Conservation (phyloP, 176 grass and related monocot species). For the Dendrocalamus sinicus region DNA sequence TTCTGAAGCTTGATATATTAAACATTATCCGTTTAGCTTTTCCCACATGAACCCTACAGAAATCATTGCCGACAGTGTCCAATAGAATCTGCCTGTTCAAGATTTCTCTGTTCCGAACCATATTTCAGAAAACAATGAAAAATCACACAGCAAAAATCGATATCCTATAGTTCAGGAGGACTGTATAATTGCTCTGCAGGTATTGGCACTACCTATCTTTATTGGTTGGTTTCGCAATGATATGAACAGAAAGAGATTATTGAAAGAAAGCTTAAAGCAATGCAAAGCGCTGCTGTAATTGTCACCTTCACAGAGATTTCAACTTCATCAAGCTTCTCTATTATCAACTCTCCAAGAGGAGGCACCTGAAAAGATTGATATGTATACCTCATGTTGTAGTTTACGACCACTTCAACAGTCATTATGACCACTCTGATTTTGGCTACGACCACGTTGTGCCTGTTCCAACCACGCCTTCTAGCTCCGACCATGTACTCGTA, state of each 20-base stretch:
- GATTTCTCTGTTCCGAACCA: background rate
- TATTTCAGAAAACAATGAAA: background rate
- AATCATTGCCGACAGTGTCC: background rate
- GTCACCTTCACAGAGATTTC: slow-evolving; percentile 64
- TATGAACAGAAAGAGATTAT: background rate
- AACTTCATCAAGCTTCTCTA: slow-evolving; percentile 68
- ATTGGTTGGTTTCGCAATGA: background rate
- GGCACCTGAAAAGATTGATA: slow-evolving; percentile 46
- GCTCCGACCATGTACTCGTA: no score
- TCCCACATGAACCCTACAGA: background rate
- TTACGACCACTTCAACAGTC: no score
- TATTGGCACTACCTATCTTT: background rate
- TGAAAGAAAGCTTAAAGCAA: background rate
- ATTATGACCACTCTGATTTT: no score
- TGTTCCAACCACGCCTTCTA: no score
- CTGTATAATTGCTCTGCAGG: background rate
- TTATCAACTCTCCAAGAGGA: slow-evolving; percentile 54
- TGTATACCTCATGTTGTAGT: background rate
- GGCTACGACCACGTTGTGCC: no score
- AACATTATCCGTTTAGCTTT: background rate
- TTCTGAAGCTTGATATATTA: background rate
- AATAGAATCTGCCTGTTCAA: background rate
- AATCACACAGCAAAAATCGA: background rate
- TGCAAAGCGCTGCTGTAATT: background rate
- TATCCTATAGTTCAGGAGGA: background rate